These are phyloP conservation scores for Aegilops umbellulata DNA, from an alignment of 176 grass and related monocot genomes.

Conservation along the genomic window DNA sequence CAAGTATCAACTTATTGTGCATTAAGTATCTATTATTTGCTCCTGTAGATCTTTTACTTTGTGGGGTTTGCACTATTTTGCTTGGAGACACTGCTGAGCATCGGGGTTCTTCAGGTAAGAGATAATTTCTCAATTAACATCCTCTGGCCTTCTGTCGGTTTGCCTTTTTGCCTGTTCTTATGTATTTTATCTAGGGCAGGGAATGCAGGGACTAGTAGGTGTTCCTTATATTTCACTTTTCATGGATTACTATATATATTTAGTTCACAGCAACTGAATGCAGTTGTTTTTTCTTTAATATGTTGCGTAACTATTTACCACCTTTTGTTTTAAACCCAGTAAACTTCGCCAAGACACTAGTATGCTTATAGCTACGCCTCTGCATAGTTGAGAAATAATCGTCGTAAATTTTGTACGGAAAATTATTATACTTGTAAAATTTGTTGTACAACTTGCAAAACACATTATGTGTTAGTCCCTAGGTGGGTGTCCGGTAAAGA, in stretches of 20 bases:
- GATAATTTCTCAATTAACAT: constrained; percentile 15
- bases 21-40: constrained; percentile 4
- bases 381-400: neutral
- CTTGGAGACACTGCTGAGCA: constrained; percentile 89
- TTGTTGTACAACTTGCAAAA: neutral
- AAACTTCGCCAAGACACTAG: neutral
- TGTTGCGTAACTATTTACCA: neutral
- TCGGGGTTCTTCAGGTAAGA: constrained; percentile 86
- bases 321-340: neutral
- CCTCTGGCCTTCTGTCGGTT: neutral
- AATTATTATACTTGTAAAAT: neutral
- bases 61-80: constrained; percentile 84
- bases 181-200: neutral
- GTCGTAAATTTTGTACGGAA: neutral
- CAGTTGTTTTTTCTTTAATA: neutral
- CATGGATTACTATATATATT: neutral
- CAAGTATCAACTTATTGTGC: neutral
- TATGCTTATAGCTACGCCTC: neutral
- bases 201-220: neutral
- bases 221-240: neutral
- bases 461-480: neutral
- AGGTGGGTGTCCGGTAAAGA: neutral
- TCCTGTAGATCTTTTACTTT: constrained; percentile 82
- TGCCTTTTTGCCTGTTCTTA: neutral
- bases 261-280: neutral